Conservation (phyloP, 140 eudicot species). For the Stevia rebaudiana region DNA sequence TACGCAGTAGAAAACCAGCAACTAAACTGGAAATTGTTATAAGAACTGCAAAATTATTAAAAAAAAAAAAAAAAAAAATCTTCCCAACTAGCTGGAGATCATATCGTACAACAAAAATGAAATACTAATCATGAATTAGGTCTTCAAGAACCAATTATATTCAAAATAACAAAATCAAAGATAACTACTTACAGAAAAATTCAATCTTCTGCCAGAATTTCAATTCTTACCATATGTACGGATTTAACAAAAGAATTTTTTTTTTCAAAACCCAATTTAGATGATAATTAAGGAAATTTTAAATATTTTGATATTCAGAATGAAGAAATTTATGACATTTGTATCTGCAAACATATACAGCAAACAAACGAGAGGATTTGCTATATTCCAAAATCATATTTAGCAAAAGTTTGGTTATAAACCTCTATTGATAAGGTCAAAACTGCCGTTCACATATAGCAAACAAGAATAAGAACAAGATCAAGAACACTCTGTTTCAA, state of each 20-base stretch:
- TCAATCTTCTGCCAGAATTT: background rate
- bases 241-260: background rate
- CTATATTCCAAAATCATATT: constrained; percentile 9
- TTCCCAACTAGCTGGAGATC: too few species aligned
- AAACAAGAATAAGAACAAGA: constrained; percentile 19
- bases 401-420: background rate
- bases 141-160: constrained; percentile 1
- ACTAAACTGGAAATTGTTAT: background rate
- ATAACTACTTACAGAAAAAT: too few species aligned
- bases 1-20: background rate
- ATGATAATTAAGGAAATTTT: background rate
- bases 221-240: background rate
- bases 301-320: background rate
- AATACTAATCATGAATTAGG: constrained; percentile 9
- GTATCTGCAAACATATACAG: background rate
- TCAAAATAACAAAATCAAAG: background rate
- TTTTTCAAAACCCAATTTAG: background rate
- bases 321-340: background rate
- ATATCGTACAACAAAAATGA: background rate
- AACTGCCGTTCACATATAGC: constrained; percentile 25
- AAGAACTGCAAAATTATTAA: background rate
- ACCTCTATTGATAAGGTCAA: constrained; percentile 18
- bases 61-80: background rate
- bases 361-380: constrained; percentile 14
- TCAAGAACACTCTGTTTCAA: constrained; percentile 25